phyloP scores from a whole-genome alignment of 352 stramenopile species.

The Pythium diclinum region DNA sequence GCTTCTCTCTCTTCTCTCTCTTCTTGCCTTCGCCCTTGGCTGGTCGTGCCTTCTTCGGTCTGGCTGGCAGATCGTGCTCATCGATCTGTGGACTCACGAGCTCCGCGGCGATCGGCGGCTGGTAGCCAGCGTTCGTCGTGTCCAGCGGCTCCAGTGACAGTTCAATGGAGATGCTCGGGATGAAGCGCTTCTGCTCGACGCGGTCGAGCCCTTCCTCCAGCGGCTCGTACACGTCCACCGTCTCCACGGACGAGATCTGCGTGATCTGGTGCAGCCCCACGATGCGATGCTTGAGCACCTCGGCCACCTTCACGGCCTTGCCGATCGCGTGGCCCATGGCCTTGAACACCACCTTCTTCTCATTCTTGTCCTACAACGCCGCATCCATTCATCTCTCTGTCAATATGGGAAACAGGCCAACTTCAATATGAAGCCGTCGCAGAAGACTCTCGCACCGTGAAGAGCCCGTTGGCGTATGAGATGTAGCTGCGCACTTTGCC shows the following conservation, averaged over 20 bases:
- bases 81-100: constrained; percentile 40
- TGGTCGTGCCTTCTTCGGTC: constrained; percentile 23
- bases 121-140: constrained; percentile 57
- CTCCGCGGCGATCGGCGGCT: constrained; percentile 62
- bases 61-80: constrained; percentile 27
- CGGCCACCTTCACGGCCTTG: constrained; percentile 81
- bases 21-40: constrained; percentile 23
- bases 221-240: constrained; percentile 79
- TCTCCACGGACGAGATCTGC: constrained; percentile 77
- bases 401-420: not conserved
- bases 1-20: constrained; percentile 23
- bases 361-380: constrained; percentile 53
- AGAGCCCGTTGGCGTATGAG: constrained; percentile 70
- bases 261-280: constrained; percentile 72
- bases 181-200: constrained; percentile 67
- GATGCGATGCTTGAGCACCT: constrained; percentile 81
- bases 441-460: constrained; percentile 34
- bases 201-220: constrained; percentile 81
- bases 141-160: constrained; percentile 68
- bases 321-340: constrained; percentile 84
- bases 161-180: constrained; percentile 74
- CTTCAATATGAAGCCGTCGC: not conserved
- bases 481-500: constrained; percentile 83
- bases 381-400: not conserved
- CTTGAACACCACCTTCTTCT: constrained; percentile 64